Base-by-base conservation (phyloP, 768 basidiomycete genomes). In the Flagelloscypha sp. region DNA sequence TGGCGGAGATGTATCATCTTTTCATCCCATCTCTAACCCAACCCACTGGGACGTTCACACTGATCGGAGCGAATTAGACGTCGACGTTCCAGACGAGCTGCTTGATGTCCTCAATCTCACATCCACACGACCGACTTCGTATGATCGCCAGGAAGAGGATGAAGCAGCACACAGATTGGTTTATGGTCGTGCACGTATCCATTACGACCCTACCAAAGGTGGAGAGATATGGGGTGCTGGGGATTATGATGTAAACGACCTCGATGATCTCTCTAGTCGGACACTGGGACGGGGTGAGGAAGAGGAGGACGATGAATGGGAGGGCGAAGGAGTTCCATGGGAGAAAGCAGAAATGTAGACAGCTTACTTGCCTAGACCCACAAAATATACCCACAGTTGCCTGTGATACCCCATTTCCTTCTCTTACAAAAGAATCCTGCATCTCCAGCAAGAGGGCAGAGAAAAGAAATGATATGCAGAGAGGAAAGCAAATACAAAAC, bases 261-360 rank as follows among this genome's bases (percentile, higher is more conserved):
- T 46, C 15, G 51, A 44, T 27, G 72, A 68, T 32, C n/a, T n/a
- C n/a, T n/a, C n/a, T n/a, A n/a, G n/a, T n/a, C n/a, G n/a, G n/a
- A n/a, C n/a, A n/a, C n/a, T n/a, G n/a, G n/a, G n/a, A n/a, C n/a
- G n/a, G n/a, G n/a, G n/a, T n/a, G n/a, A n/a, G n/a, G 64, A 56
- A 20, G 76, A 74, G 48, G 70, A 72, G 27, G 79, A 80, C 44
- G 61, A 60, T 30, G 62, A 61, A 43, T 88, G 85, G 85, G 85
- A 86, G 56, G 76, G 80, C 23, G 84, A 86, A 55, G 79, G 80
- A 24, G 69, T 86, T 23, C 79, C 84, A 41, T 88, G 85, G 85
- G 82, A 82, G 56, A 66, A 74, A 7, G 85, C 76, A 35, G 85
- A 85, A 48, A 48, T 88, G 56, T 86, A 69, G 58, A 38, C 35